Evolutionary conservation across 768 basidiomycete species (phyloP).

Genomic region (Lentinula aciculospora): DNA sequence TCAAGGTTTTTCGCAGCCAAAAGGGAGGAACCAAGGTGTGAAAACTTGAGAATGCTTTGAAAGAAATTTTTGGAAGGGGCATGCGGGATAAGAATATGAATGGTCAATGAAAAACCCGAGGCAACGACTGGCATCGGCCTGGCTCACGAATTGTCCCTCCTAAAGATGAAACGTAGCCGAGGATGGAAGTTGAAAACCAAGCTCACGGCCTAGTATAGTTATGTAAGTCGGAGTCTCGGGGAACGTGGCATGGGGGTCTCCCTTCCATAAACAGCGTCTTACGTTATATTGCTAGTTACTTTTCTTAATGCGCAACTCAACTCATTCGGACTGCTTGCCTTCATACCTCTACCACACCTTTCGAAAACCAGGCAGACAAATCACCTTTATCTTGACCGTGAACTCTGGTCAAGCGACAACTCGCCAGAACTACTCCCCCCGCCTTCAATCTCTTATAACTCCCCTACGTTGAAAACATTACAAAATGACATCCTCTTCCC

Average conservation of each 20-base stretch:
- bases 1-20: neutral
- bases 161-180: neutral
- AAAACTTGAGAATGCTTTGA: too few relatives aligned
- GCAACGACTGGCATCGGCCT: too few relatives aligned
- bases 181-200: neutral
- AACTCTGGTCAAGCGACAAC: neutral
- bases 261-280: too few relatives aligned
- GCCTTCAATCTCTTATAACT: neutral
- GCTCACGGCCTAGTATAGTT: neutral
- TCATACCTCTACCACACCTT: neutral
- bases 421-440: neutral
- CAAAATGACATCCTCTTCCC: slow-evolving; percentile 8
- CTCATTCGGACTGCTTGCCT: neutral
- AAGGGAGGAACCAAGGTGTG: neutral
- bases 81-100: neutral
- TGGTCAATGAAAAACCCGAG: neutral
- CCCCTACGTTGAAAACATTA: too few relatives aligned
- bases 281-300: too few relatives aligned
- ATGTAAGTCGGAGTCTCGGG: neutral
- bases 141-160: too few relatives aligned
- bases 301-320: neutral
- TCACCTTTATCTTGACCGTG: neutral
- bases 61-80: neutral
- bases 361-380: neutral
- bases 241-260: neutral